Evolutionary conservation across 2,329 filamentous ascomycete genomes (phyloP).

Genomic region (Plectosphaerella plurivora): DNA sequence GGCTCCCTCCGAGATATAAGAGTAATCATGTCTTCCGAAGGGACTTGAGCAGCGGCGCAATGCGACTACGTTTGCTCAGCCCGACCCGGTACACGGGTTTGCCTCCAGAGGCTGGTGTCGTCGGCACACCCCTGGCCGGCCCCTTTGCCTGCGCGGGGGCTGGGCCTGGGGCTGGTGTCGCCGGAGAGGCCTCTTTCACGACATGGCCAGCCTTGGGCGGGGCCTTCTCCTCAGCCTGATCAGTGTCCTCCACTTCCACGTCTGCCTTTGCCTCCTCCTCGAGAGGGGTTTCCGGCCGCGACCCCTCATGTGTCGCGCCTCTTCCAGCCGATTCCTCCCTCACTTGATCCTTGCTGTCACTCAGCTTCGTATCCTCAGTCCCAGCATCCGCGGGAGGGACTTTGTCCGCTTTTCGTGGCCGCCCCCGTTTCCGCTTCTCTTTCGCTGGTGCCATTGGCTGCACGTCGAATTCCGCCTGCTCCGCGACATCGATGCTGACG

Average conservation of each 20-base stretch:
- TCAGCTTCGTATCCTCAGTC: background rate
- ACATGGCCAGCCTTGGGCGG: no score
- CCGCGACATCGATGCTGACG: constrained; percentile 5
- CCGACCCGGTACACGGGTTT: constrained; percentile 46
- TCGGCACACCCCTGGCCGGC: no score
- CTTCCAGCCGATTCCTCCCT: background rate
- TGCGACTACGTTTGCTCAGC: constrained; percentile 43
- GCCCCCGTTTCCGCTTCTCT: constrained; percentile 28
- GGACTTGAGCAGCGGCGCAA: constrained; percentile 47
- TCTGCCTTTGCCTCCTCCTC: background rate
- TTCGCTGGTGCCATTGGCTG: constrained; percentile 1
- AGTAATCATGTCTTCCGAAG: constrained; percentile 32
- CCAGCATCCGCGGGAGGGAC: background rate
- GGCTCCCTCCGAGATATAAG: background rate
- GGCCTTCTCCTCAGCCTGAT: background rate
- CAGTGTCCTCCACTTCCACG: background rate
- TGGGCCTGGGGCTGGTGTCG: no score
- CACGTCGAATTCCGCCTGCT: constrained; percentile 3
- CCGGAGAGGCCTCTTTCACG: no score
- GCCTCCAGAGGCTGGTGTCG: constrained; percentile 9
- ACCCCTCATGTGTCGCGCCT: background rate
- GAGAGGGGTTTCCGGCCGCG: background rate
- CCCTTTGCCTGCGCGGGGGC: no score
- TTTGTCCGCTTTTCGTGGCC: constrained; percentile 33
- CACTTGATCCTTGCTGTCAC: background rate